Evolutionary conservation across 1,284 basidiomycete genomes (phyloP), one percentile per base, ranked within the genome.

Genomic region (Kalmanozyma brasiliensis): DNA sequence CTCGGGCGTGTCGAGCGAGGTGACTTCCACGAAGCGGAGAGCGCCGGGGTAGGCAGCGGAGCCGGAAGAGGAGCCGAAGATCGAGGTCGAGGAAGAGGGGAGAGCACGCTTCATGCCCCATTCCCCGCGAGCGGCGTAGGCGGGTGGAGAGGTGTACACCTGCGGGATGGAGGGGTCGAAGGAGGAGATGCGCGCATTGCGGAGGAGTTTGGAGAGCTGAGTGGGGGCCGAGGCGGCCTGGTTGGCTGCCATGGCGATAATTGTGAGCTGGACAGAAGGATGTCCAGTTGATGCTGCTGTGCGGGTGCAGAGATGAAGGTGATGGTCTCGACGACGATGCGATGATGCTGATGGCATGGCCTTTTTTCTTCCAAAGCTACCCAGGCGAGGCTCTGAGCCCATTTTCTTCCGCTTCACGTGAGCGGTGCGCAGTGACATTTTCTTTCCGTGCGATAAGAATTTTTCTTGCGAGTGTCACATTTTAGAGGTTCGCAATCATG

Each of bases 91-190:
- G 4, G 65, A 52, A 11, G 75, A 74, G 22, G 77, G 73, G 20
- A 78, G 62, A 14, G 77, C 59, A 7, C 78, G 59, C 49, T 79
- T 79, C 53, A 79, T 48, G 35, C 79, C 79, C 59, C 68, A 80
- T 53, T 80, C 77, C 24, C 79, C 79, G 19, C 79, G 69, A 13
- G 67, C 64, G 13, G 71, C 57, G 48, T 73, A 73, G 32, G 77
- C 77, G 8, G 64, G 48, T 1, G 79, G 76, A 2, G 77, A 62
- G n/a, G 65, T 73, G 58, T 79, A 79, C 26, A 79, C 70, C 45
- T 78, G 79, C 0, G 52, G 55, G 16, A 78, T 42, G 32, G 56
- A 38, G 3, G 79, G 78, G 49, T 79, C 76, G 44, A 71, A 78
- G 34, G 61, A 59, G 23, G 73, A 63, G 24, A 79, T 45, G 43